Evolutionary conservation across 2,329 filamentous ascomycete genomes (phyloP).

Genomic region (Phaeosphaeriaceae sp.): DNA sequence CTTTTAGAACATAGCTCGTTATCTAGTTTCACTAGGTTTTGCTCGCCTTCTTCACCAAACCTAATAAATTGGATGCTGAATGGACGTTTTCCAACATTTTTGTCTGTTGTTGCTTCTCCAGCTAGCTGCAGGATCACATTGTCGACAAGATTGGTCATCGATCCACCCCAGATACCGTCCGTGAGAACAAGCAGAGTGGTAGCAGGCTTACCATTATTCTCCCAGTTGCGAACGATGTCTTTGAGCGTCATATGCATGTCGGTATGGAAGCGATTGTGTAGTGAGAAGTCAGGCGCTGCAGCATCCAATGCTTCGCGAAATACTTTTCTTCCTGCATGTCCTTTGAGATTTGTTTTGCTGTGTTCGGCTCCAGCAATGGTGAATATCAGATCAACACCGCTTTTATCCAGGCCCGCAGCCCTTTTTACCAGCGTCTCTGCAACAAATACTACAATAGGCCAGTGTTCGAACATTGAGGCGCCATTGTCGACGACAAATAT

Average conservation of each 20-base stretch:
- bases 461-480: constrained; percentile 15
- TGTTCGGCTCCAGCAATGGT: constrained; percentile 6
- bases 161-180: constrained; percentile 15
- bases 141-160: not conserved
- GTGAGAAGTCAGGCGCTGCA: constrained; percentile 5
- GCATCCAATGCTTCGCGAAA: not conserved
- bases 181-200: constrained; percentile 21
- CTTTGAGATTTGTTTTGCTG: not conserved
- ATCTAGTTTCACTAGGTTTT: constrained; percentile 7
- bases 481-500: constrained; percentile 22
- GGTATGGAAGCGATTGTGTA: not conserved
- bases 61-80: constrained; percentile 26
- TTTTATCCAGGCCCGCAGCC: constrained; percentile 18
- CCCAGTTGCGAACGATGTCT: constrained; percentile 6
- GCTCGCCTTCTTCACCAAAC: constrained; percentile 10
- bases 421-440: constrained; percentile 20
- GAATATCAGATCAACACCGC: constrained; percentile 22
- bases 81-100: constrained; percentile 3
- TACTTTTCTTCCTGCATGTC: not conserved
- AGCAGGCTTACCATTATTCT: not conserved
- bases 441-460: constrained; percentile 20
- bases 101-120: not conserved
- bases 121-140: constrained; percentile 10
- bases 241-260: not conserved
- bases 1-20: not conserved